A percentile compares a stretch with the other conserved stretches of the same genome.
These are phyloP conservation scores for Neoscytalidium dimidiatum DNA, from an alignment of 2,329 filamentous ascomycete genomes.

Conservation along the genomic window DNA sequence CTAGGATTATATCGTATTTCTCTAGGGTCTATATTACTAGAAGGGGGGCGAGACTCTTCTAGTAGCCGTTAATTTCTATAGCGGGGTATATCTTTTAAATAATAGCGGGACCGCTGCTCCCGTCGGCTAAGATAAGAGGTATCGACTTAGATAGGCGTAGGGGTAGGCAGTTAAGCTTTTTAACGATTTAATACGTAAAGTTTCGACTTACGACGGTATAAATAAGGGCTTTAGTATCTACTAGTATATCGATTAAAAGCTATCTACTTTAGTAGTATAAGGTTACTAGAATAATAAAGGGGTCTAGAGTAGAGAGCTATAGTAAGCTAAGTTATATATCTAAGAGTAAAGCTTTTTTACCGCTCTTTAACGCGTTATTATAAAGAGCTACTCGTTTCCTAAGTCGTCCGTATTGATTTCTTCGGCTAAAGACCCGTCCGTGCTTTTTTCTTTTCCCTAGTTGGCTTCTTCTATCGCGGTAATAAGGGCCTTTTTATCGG, in stretches of 20 bases:
- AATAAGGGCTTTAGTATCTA: neutral
- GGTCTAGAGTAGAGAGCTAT: neutral
- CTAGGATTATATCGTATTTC: neutral
- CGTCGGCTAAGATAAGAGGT: neutral
- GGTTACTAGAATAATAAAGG: neutral
- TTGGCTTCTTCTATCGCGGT: too few species aligned
- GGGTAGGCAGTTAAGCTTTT: neutral
- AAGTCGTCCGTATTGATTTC: neutral
- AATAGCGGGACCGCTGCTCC: neutral
- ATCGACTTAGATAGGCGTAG: neutral
- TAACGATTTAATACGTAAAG: neutral
- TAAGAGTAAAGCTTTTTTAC: neutral
- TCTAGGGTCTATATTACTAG: neutral
- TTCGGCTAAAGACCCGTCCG: neutral
- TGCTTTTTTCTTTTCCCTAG: too few species aligned
- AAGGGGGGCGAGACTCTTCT: neutral
- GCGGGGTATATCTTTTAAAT: neutral
- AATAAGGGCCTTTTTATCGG: too few species aligned
- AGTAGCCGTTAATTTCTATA: neutral
- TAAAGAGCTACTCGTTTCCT: neutral
- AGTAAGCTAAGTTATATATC: neutral
- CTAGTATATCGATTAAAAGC: neutral
- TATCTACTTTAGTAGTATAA: neutral
- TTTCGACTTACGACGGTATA: neutral
- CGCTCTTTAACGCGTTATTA: neutral